Base-by-base conservation (phyloP, 2,329 filamentous ascomycete species). In the Cercospora nicotianae region DNA sequence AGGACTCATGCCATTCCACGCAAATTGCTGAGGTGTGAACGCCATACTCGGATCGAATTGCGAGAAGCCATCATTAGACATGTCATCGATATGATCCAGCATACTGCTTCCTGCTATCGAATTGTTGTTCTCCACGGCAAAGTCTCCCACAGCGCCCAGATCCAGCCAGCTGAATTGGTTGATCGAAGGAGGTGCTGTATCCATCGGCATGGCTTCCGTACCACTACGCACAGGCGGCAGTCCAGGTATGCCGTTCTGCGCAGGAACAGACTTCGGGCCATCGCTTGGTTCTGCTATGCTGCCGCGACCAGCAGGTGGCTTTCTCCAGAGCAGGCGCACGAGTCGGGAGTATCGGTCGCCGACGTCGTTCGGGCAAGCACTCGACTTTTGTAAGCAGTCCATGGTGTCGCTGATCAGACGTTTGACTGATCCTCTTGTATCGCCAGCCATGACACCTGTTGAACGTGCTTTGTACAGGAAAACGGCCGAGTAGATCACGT, bases 381-480 rank as follows among this genome's bases (percentile, higher is more conserved):
- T 88, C 1, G 87, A 86, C 72, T 83, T 84, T 70, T 86, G 86
- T 12, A 90, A 79, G n/a, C 85, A 83, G 30, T 86, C 83, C 39
- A 88, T 87, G 3, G 87, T 87, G 66, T 84, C 84, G 48, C 82
- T 82, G 55, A 90, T 86, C 66, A 88, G 82, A 33, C 84, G 83
- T 20, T 85, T 85, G 7, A 90, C 84, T 10, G 82, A 82, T n/a
- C 81, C 80, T 72, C 86, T 83, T 66, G 87, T 86, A 39, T 83
- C 81, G 16, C 81, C 80, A n/a, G 80, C 82, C 75, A 89, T 84
- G 33, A 87, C 86, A 5, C 87, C 87, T 13, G 87, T 87, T 1
- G 86, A 84, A 42, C 86, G 83, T 74, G 86, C 86, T 79, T 90
- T 90, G 80, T 89, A 90, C 5, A 90, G 76, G 69, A 90, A 90